A percentile compares a stretch with the other conserved stretches of the same genome.
Conservation (phyloP, 768 basidiomycete genomes). For the Kwoniella botswanensis region DNA sequence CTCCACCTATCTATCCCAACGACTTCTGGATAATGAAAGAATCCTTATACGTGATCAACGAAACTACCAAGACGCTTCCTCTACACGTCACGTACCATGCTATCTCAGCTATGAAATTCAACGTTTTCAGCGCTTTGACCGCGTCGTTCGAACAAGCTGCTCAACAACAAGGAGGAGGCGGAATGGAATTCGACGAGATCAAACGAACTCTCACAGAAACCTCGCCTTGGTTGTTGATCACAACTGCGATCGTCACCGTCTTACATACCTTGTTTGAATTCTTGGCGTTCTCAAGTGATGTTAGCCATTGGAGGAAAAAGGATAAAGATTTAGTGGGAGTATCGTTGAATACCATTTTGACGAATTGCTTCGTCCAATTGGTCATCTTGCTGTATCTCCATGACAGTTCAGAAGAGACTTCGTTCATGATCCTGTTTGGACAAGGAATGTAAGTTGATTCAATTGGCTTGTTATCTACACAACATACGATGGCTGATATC, state of each 20-base stretch:
- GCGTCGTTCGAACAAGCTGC: slow-evolving; percentile 84
- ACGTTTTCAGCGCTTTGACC: slow-evolving; percentile 81
- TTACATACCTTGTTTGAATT: slow-evolving; percentile 92
- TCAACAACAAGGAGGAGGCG: slow-evolving; percentile 59
- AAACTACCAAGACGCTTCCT: slow-evolving; percentile 77
- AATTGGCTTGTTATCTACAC: too few species aligned
- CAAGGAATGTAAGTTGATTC: slow-evolving; percentile 53
- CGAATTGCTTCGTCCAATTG: slow-evolving; percentile 83
- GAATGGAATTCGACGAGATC: slow-evolving; percentile 85
- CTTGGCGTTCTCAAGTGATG: slow-evolving; percentile 93
- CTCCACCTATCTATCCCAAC: slow-evolving; percentile 88
- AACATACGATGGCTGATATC: too few species aligned
- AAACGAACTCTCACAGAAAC: slow-evolving; percentile 82
- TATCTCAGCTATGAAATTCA: slow-evolving; percentile 70
- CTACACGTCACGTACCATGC: slow-evolving; percentile 83
- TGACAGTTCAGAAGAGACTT: slow-evolving; percentile 93
- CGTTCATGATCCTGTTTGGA: slow-evolving; percentile 90
- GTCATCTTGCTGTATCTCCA: slow-evolving; percentile 90
- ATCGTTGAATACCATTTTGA: slow-evolving; percentile 81
- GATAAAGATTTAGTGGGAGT: slow-evolving; percentile 90
- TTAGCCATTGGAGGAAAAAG: slow-evolving; percentile 92
- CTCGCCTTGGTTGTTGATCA: slow-evolving; percentile 76
- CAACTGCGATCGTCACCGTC: slow-evolving; percentile 83
- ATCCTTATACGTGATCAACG: slow-evolving; percentile 81
- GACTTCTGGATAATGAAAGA: slow-evolving; percentile 89